Evolutionary conservation across 441 rosid species (phyloP).

Genomic region (Viola pubescens): DNA sequence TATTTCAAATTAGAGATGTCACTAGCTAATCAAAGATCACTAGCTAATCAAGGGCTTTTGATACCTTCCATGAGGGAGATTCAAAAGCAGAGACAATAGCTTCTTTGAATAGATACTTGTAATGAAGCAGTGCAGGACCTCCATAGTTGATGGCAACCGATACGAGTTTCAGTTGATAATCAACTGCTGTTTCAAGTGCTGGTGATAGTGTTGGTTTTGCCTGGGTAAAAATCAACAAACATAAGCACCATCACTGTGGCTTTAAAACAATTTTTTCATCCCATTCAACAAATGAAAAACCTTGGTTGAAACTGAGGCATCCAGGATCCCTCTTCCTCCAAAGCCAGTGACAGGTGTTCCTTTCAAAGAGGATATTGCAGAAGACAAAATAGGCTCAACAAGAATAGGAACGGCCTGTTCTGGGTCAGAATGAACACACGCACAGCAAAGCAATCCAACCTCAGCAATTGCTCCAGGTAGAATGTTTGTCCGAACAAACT

Average conservation of each 20-base stretch:
- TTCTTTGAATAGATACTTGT: constrained; percentile 68
- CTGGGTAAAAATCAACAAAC: constrained; percentile 30
- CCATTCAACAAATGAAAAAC: constrained; percentile 30
- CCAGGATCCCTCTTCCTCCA: constrained; percentile 68
- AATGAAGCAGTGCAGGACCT: constrained; percentile 76
- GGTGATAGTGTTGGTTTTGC: constrained; percentile 83
- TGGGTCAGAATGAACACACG: constrained; percentile 93
- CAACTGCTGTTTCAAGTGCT: constrained; percentile 92
- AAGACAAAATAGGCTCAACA: constrained; percentile 78
- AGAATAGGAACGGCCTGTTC: constrained; percentile 81
- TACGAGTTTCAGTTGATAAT: constrained; percentile 83
- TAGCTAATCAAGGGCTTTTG: constrained; percentile 14
- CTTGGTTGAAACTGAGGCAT: constrained; percentile 52
- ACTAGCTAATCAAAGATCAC: not conserved
- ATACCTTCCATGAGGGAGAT: constrained; percentile 98
- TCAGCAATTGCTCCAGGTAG: constrained; percentile 99
- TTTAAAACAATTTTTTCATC: constrained; percentile 15
- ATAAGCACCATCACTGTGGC: too few relatives aligned
- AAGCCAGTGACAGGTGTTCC: constrained; percentile 89
- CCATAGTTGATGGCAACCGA: constrained; percentile 91
- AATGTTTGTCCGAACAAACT: constrained; percentile 86
- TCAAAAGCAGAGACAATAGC: constrained; percentile 82
- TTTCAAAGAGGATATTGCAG: constrained; percentile 79
- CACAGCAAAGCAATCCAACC: constrained; percentile 99
- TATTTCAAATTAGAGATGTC: not conserved